Percentiles rank a stretch among this genome's conserved stretches.
phyloP scores from a whole-genome alignment of 2,329 filamentous ascomycete genomes.

The Penicillium oxalicum region DNA sequence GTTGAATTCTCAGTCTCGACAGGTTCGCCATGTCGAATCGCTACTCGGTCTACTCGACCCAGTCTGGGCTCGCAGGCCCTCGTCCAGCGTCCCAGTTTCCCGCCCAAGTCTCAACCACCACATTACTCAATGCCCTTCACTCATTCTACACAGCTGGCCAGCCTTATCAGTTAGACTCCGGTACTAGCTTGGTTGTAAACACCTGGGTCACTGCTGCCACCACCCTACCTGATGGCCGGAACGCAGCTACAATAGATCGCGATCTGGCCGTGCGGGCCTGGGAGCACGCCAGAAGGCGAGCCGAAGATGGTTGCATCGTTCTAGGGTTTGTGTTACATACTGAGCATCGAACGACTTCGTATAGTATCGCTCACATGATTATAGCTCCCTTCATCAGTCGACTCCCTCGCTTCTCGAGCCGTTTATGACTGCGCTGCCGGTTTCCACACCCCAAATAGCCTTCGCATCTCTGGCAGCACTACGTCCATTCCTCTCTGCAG shows the following conservation, averaged over 20 bases:
- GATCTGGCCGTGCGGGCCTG: slow-evolving; percentile 76
- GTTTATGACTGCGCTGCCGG: slow-evolving; percentile 73
- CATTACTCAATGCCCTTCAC: slow-evolving; percentile 85
- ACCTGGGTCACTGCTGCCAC: slow-evolving; percentile 84
- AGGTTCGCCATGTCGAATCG: slow-evolving; percentile 52
- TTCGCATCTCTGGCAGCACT: slow-evolving; percentile 76
- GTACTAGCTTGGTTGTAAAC: slow-evolving; percentile 88
- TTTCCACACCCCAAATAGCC: slow-evolving; percentile 68
- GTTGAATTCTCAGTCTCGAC: slow-evolving; percentile 2
- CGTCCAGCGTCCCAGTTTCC: slow-evolving; percentile 59
- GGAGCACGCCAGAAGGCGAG: slow-evolving; percentile 91
- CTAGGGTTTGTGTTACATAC: slow-evolving; percentile 59
- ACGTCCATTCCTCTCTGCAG: slow-evolving; percentile 77
- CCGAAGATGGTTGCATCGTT: slow-evolving; percentile 90
- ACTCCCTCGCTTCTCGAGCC: slow-evolving; percentile 77
- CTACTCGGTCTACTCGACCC: slow-evolving; percentile 55
- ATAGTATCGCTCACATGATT: slow-evolving; percentile 13
- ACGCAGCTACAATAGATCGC: slow-evolving; percentile 73
- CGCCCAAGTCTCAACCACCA: slow-evolving; percentile 83
- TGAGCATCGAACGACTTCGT: neutral
- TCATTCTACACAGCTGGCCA: slow-evolving; percentile 76
- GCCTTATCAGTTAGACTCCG: slow-evolving; percentile 81
- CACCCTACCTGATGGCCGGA: slow-evolving; percentile 60
- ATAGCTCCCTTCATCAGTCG: slow-evolving; percentile 79
- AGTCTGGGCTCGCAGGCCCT: slow-evolving; percentile 51